A percentile compares a stretch with the other conserved stretches of the same genome.
These are phyloP conservation scores for Kodamaea leandrae DNA, from an alignment of 805 yeast genomes.

Conservation along the genomic window DNA sequence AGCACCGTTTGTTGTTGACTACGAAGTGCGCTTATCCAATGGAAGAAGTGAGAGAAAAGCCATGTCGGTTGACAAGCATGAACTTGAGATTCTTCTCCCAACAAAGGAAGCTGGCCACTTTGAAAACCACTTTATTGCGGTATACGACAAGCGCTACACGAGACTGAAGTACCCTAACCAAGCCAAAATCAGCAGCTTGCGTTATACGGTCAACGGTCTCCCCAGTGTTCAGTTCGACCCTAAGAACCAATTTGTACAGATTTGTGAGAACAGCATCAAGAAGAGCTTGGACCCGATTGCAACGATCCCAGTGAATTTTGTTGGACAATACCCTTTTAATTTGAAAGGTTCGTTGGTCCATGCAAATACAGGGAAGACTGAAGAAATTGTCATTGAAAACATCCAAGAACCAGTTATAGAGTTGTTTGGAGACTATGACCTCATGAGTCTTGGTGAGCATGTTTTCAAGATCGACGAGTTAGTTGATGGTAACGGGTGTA, in stretches of 20 bases:
- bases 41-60: constrained; percentile 43
- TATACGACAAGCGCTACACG: constrained; percentile 65
- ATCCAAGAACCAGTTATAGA: constrained; percentile 29
- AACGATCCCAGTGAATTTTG: constrained; percentile 48
- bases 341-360: constrained; percentile 58
- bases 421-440: constrained; percentile 36
- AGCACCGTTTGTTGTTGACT: constrained; percentile 68
- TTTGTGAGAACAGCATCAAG: constrained; percentile 37
- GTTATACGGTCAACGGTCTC: constrained; percentile 50
- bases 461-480: constrained; percentile 55
- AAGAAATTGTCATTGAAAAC: constrained; percentile 43
- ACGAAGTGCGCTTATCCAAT: constrained; percentile 57
- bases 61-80: constrained; percentile 29
- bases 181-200: constrained; percentile 17
- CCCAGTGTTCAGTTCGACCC: constrained; percentile 58
- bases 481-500: constrained; percentile 70
- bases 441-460: constrained; percentile 68
- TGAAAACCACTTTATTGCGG: constrained; percentile 55
- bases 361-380: constrained; percentile 55
- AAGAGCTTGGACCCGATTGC: constrained; percentile 25
- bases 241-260: constrained; percentile 47
- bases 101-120: constrained; percentile 55
- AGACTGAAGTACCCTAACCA: constrained; percentile 24
- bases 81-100: constrained; percentile 35
- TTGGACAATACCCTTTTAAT: constrained; percentile 62